Conservation (phyloP, 768 basidiomycete species). For the Russula griseocarnosa region DNA sequence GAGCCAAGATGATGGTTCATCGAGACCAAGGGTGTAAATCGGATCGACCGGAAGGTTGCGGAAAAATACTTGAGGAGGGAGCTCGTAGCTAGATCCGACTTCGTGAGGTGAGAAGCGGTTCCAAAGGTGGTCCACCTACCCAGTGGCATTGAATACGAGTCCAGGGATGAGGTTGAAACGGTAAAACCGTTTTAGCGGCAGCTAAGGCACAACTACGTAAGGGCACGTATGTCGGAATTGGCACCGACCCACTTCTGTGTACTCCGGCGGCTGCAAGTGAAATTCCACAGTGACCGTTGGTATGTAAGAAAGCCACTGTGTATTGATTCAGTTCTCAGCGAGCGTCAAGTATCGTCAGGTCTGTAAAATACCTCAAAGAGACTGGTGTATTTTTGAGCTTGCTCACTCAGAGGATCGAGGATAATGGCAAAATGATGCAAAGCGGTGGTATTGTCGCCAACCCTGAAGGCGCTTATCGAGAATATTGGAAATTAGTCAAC, state of each 20-base stretch:
- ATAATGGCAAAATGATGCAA: conserved; percentile 67
- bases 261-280: conserved; percentile 68
- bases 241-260: conserved; percentile 62
- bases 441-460: conserved; percentile 66
- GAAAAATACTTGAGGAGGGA: conserved; percentile 59
- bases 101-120: background rate
- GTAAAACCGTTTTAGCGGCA: conserved; percentile 92
- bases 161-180: conserved; percentile 62
- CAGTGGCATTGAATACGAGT: conserved; percentile 60
- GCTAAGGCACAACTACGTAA: conserved; percentile 39
- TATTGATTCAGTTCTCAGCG: conserved; percentile 9
- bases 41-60: conserved; percentile 73
- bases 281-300: conserved; percentile 68
- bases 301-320: conserved; percentile 64
- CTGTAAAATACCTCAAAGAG: conserved; percentile 58
- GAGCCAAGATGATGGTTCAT: conserved; percentile 88
- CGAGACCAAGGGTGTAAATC: conserved; percentile 92
- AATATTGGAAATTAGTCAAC: conserved; percentile 20
- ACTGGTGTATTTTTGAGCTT: conserved; percentile 82
- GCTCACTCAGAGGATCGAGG: conserved; percentile 80
- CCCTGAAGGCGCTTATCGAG: conserved; percentile 53
- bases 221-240: background rate
- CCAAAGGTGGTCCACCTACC: conserved; percentile 45
- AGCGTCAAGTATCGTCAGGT: background rate
- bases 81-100: conserved; percentile 46